Evolutionary conservation across 768 basidiomycete genomes (phyloP).

Genomic region (Mycena capillaripes): DNA sequence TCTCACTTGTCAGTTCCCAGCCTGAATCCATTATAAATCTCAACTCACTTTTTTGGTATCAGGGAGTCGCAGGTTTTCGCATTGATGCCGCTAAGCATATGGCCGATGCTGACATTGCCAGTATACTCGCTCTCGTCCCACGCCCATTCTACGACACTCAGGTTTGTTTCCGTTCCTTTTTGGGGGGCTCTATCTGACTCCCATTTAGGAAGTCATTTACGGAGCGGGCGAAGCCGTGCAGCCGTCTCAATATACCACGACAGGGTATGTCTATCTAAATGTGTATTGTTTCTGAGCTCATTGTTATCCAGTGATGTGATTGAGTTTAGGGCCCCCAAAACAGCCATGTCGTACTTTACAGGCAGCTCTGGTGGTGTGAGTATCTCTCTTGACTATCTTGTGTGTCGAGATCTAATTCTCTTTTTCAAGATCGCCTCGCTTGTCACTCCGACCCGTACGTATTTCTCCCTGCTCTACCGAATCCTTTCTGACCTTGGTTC

Average conservation of each 20-base stretch:
- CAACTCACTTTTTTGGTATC: not conserved
- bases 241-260: constrained; percentile 8
- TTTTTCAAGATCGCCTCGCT: not conserved
- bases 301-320: no score
- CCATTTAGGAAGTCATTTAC: constrained; percentile 27
- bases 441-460: not conserved
- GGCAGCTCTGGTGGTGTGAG: not conserved
- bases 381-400: not conserved
- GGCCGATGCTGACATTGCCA: not conserved
- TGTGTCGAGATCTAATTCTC: no score
- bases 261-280: no score
- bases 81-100: constrained; percentile 31
- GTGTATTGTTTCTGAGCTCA: no score
- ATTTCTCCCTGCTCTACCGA: no score
- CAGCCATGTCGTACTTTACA: no score
- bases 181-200: not conserved
- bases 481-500: no score
- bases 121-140: not conserved
- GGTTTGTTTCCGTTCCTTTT: not conserved
- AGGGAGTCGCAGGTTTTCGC: constrained; percentile 28
- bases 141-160: constrained; percentile 17
- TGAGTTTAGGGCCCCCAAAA: no score
- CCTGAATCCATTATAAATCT: no score
- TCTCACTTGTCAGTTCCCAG: constrained; percentile 4
- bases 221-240: constrained; percentile 32